These are phyloP conservation scores for Gremmenia infestans DNA, from an alignment of 2,329 filamentous ascomycete species.

Conservation along the genomic window DNA sequence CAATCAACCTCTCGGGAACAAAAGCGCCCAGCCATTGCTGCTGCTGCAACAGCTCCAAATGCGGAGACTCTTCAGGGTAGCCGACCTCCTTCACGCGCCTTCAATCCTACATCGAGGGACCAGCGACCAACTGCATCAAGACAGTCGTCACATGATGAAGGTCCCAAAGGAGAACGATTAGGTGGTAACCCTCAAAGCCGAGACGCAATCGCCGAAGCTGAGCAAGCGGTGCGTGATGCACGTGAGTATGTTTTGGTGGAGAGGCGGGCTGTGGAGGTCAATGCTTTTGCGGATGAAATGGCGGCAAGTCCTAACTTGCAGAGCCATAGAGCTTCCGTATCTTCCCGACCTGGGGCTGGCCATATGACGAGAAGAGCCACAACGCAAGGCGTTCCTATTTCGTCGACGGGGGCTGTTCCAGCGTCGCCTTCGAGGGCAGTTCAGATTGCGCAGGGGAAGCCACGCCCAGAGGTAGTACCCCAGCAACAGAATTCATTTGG, in stretches of 20 bases:
- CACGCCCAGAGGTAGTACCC: constrained; percentile 54
- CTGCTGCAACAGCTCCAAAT: constrained; percentile 26
- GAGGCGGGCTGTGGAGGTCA: constrained; percentile 91
- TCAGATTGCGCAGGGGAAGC: constrained; percentile 65
- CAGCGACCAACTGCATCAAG: constrained; percentile 12
- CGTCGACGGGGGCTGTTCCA: constrained; percentile 63
- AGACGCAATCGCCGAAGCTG: constrained; percentile 60
- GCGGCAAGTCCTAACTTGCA: constrained; percentile 62
- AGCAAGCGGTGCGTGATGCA: constrained; percentile 76
- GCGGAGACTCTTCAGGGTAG: constrained; percentile 30
- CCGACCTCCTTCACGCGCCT: constrained; percentile 26
- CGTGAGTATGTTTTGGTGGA: constrained; percentile 95
- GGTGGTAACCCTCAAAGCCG: constrained; percentile 23
- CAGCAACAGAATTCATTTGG: constrained; percentile 64
- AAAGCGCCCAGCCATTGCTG: constrained; percentile 19
- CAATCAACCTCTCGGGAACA: constrained; percentile 18
- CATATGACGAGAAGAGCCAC: constrained; percentile 71
- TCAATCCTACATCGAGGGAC: constrained; percentile 9
- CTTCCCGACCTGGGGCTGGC: constrained; percentile 54
- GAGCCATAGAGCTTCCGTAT: constrained; percentile 38
- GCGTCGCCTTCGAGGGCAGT: constrained; percentile 65
- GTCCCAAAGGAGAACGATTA: constrained; percentile 19
- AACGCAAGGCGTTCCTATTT: constrained; percentile 66
- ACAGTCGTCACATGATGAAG: constrained; percentile 22
- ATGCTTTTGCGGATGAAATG: constrained; percentile 92